Evolutionary conservation across 2,329 filamentous ascomycete genomes (phyloP).

Genomic region (Alternaria ventricosa): DNA sequence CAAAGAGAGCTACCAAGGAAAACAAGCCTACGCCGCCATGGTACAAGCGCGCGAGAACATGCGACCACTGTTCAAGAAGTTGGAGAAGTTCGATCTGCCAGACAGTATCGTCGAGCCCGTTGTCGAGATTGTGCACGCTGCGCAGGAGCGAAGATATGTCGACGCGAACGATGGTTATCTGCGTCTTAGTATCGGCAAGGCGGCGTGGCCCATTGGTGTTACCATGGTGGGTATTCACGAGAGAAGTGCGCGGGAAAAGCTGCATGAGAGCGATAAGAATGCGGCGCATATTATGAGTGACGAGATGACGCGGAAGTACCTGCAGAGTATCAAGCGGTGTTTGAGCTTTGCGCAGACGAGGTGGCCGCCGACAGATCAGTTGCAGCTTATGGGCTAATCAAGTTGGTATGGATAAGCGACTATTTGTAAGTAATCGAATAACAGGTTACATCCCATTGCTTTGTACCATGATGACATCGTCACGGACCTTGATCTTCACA

Average conservation of each 20-base stretch:
- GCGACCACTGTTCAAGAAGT: slow-evolving; percentile 85
- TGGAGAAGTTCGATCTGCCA: slow-evolving; percentile 82
- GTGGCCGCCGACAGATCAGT: slow-evolving; percentile 91
- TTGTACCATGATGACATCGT: too few species aligned
- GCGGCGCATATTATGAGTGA: slow-evolving; percentile 97
- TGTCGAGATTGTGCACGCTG: slow-evolving; percentile 88
- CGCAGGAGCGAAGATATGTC: slow-evolving; percentile 90
- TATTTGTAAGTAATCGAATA: neutral
- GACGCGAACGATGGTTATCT: slow-evolving; percentile 97
- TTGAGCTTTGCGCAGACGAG: slow-evolving; percentile 95
- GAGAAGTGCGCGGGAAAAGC: slow-evolving; percentile 90
- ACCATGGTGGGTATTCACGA: slow-evolving; percentile 99
- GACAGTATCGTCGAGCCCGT: slow-evolving; percentile 81
- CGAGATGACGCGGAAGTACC: slow-evolving; percentile 90
- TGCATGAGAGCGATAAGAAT: slow-evolving; percentile 77
- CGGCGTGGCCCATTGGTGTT: slow-evolving; percentile 98
- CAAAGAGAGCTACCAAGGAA: slow-evolving; percentile 78
- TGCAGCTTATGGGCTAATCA: slow-evolving; percentile 87
- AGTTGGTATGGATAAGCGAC: neutral
- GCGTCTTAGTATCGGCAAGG: slow-evolving; percentile 90
- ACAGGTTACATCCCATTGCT: neutral
- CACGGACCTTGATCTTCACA: too few species aligned
- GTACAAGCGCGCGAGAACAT: slow-evolving; percentile 86
- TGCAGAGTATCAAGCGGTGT: slow-evolving; percentile 97
- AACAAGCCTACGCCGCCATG: slow-evolving; percentile 84